Conservation (phyloP, 1,284 basidiomycete genomes). For the Cryptococcus amylolentus region DNA sequence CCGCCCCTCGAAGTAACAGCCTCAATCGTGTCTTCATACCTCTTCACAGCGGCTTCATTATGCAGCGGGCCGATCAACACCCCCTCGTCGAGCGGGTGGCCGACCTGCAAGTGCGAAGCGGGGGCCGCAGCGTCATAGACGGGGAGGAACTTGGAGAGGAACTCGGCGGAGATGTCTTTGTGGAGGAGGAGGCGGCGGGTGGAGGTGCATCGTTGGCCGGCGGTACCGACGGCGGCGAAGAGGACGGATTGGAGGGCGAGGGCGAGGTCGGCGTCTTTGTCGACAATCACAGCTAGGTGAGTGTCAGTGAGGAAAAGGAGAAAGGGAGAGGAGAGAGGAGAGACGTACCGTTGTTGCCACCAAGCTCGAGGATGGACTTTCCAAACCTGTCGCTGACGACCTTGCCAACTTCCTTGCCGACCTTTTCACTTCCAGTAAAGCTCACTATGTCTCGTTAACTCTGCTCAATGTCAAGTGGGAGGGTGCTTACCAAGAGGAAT, state of each 20-base stretch:
- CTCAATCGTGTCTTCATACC: constrained; percentile 63
- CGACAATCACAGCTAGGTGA: constrained; percentile 67
- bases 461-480: not conserved
- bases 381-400: constrained; percentile 61
- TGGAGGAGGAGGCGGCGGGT: constrained; percentile 88
- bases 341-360: constrained; percentile 76
- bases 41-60: constrained; percentile 61
- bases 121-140: constrained; percentile 59
- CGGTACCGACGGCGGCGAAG: constrained; percentile 91
- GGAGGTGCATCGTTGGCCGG: constrained; percentile 91
- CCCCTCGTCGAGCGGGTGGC: constrained; percentile 69
- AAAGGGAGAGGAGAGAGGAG: too few species aligned
- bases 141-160: constrained; percentile 67
- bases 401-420: constrained; percentile 80
- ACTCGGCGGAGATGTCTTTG: constrained; percentile 67
- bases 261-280: constrained; percentile 86
- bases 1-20: constrained; percentile 66
- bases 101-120: constrained; percentile 58
- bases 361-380: constrained; percentile 73
- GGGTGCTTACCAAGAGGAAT: constrained; percentile 61
- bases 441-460: constrained; percentile 57
- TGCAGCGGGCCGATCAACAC: constrained; percentile 88
- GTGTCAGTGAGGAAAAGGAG: not conserved
- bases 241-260: constrained; percentile 77
- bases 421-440: constrained; percentile 88